Evolutionary conservation across 345 rosid species (phyloP), one percentile per base, ranked within the genome.

Genomic region (Bruguiera gymnorhiza): DNA sequence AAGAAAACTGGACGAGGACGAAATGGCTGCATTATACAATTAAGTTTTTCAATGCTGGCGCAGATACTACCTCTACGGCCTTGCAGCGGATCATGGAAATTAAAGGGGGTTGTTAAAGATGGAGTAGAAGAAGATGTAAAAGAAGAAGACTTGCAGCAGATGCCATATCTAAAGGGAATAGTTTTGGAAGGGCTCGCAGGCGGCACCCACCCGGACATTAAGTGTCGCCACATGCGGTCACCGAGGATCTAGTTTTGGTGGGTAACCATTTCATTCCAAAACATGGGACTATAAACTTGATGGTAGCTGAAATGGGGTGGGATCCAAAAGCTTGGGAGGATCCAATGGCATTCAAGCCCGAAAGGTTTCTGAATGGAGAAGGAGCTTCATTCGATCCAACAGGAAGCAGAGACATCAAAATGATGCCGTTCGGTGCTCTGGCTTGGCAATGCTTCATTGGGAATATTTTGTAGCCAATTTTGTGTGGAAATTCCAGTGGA

Each of bases 11-110:
- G 24, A 24, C 0, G 70, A 66, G 8, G 55, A 5, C 0, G 76
- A 72, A 31, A 48, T 51, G 1, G 13, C 48, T 4, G 20, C 13
- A 50, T 24, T 72, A 39, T 72, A 70, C 65, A 21, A 26, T 0
- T 4, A 70, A 72, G 50, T 66, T 72, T 37, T 59, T 72, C 2
- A 31, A 48, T 30, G 75, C n/a, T 0, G 69, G 74, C 16, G 63
- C 74, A 0, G 74, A 71, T 15, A 71, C 69, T 27, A 71, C 69
- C 11, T 31, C 75, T 5, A 23, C 66, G 29, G 52, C 66, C 6
- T 15, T 73, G 59, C 60, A 73, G 27, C 66, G 76, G 76, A 59
- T 73, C 20, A 65, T 73, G 60, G 70, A 73, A n/a, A 65, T 73
- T 5, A 73, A 66, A 24, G 52, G 5, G 0, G 66, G 24, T 24